Evolutionary conservation across 140 eudicot species (phyloP), one percentile per base, ranked within the genome.

Genomic region (Stevia rebaudiana): DNA sequence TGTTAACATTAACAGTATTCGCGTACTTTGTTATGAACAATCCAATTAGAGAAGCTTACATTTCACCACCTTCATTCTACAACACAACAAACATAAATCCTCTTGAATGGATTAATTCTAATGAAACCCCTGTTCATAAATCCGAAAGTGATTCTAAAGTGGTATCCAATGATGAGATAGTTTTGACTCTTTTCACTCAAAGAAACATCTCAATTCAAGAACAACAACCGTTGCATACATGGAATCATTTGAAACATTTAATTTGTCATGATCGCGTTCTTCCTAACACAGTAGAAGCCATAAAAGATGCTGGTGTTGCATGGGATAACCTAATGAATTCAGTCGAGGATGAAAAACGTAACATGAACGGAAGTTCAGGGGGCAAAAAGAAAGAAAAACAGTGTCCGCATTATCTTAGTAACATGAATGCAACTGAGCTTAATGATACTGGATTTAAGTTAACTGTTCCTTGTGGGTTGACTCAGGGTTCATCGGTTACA

Each of bases 401-500:
- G 67, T 92, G 98, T 67, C 98, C 98, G 3, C 95, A 83, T 69
- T 92, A 79, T 78, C 87, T 92, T 47, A 92, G 88, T 68, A 79
- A 81, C 64, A 79, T 83, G 84, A 81, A 88, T 77, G 84, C 80
- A 22, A 77, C 89, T 2, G 89, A 77, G 61, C 78, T 83, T 36
- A 76, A 87, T 72, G 75, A 73, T 30, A 78, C 72, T 39, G 81
- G 82, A 53, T 92, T 76, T 61, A 83, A 76, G 84, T 72, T 92
- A 81, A 78, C 39, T 28, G 78, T 88, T 74, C 96, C 95, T 77
- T 92, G 98, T 83, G 96, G 98, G 18, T 60, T 92, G 78, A 85
- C 98, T 66, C 87, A 92, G 62, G 98, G 96, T 30, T 92, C 98
- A 55, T 88, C 98, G 5, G 82, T 92, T 68, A 88, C 98, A 21